Evolutionary conservation across 2,329 filamentous ascomycete genomes (phyloP).

Genomic region (Colletotrichum euphorbiae): DNA sequence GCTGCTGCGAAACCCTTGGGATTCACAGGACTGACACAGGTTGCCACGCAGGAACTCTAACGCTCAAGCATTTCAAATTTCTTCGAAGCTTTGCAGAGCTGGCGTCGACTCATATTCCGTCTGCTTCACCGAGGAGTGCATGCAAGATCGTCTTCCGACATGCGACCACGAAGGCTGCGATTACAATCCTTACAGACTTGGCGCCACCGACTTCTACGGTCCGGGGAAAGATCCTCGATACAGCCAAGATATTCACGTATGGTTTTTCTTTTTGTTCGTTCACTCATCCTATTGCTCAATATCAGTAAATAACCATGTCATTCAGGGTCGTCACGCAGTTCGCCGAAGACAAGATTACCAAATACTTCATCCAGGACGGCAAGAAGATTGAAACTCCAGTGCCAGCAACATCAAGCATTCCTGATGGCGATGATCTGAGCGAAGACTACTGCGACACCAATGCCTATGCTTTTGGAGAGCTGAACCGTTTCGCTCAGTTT

Average conservation of each 20-base stretch:
- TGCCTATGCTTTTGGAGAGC: not conserved
- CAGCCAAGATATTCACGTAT: constrained; percentile 62
- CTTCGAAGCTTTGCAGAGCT: constrained; percentile 22
- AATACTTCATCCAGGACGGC: constrained; percentile 72
- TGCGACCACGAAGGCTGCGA: constrained; percentile 76
- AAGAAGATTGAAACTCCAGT: constrained; percentile 60
- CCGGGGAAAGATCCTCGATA: constrained; percentile 67
- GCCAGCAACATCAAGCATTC: constrained; percentile 30
- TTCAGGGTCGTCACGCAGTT: constrained; percentile 71
- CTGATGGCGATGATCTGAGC: constrained; percentile 1
- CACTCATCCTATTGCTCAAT: not conserved
- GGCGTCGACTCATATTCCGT: not conserved
- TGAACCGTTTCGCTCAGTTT: not conserved
- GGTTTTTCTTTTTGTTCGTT: not conserved
- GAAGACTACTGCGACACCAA: not conserved
- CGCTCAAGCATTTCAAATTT: constrained; percentile 57
- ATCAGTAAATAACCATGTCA: not conserved
- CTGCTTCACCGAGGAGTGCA: constrained; percentile 24
- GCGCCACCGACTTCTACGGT: constrained; percentile 70
- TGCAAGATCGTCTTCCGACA: constrained; percentile 60
- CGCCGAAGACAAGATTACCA: constrained; percentile 60
- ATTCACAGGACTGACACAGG: not conserved
- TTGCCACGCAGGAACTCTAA: constrained; percentile 56
- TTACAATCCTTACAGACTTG: constrained; percentile 73
- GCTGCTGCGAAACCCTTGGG: too few relatives aligned